Base-by-base conservation (phyloP, 371 early-diverging fungal genomes). In the Rhizopus sp. region DNA sequence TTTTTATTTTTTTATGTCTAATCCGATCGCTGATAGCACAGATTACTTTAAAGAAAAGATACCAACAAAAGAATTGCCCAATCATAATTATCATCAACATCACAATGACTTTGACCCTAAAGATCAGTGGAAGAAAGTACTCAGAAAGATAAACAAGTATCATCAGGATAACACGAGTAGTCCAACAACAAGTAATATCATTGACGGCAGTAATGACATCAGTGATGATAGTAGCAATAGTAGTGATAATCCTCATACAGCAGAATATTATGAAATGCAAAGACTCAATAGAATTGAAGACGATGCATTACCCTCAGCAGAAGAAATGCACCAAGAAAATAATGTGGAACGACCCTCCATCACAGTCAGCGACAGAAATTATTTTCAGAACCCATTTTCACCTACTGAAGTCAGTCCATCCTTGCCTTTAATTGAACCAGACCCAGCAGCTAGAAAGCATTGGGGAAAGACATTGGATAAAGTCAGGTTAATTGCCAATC, bases 401-500 rank as follows among this genome's bases (percentile, higher is more conserved):
- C 40, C 62, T 7, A 41, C 31, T 5, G n/a, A 13, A 13, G 33
- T 9, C 3, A 29, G n/a, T 16, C 17, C 16, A 16, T 3, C 46
- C 16, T 15, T 34, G 3, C n/a, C 50, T 16, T 13, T 17, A 29
- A 15, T 3, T 38, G 47, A 35, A 37, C 15, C 45, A 15, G 17
- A 30, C 15, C 12, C 31, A 9, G 55, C 40, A 7, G 79, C 70
- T 5, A 71, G 59, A 30, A 60, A 59, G 16, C 57, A 72, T 23
- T 78, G 79, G 79, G 63, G 62, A 7, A 78, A 78, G 37, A 75
- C 78, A 5, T 48, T 78, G 8, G 78, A 73, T 42, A 75, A 73
- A 55, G 65, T 78, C 4, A 60, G 72, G 15, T 59, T 78, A 16
- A 73, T 78, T 44, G 55, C 75, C 31, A 75, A 73, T 9, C n/a